Evolutionary conservation across 768 basidiomycete genomes (phyloP), one percentile per base, ranked within the genome.

Genomic region (Wakefieldia striispora): DNA sequence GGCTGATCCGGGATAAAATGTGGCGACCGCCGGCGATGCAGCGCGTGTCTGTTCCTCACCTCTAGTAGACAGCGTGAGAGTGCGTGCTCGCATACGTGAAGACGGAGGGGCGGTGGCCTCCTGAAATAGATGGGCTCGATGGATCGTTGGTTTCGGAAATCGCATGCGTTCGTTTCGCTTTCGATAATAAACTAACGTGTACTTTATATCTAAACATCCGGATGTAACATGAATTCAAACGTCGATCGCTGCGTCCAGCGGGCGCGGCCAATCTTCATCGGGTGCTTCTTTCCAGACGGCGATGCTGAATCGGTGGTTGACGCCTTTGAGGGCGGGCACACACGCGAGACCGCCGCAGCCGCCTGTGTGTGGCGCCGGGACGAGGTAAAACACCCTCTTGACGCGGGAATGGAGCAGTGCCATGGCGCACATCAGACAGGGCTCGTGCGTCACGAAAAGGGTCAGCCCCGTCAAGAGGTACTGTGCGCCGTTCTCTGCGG

Each of bases 401-500:
- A 97, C 91, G n/a, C 97, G 82, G 1, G 91, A 94, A 68, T 99
- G 97, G 6, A 97, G 72, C 19, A 98, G 71, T 2, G 94, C 91
- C 97, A 99, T 99, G 59, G 85, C 82, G 67, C 97, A 99, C 91
- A 98, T 93, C 49, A 99, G 79, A 59, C 97, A 99, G 0, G 97
- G 97, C 59, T 99, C 97, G 69, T 99, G 95, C 10, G 92, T 91
- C 45, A 83, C 81, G 72, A 98, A 98, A 21, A 97, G 74, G 1
- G 84, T 82, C 16, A 84, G 78, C 2, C 84, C 83, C 0, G 93
- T 97, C 21, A 98, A 76, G 38, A 97, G 84, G 68, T 99, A 99
- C 61, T 88, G 86, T 1, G 84, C 72, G 13, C 90, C 87, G 57
- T 90, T 91, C 47, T 59, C 66, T 35, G 51, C 29, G 6, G 29